Evolutionary conservation across 2,329 filamentous ascomycete genomes (phyloP).

Genomic region (Neofusicoccum ribis): DNA sequence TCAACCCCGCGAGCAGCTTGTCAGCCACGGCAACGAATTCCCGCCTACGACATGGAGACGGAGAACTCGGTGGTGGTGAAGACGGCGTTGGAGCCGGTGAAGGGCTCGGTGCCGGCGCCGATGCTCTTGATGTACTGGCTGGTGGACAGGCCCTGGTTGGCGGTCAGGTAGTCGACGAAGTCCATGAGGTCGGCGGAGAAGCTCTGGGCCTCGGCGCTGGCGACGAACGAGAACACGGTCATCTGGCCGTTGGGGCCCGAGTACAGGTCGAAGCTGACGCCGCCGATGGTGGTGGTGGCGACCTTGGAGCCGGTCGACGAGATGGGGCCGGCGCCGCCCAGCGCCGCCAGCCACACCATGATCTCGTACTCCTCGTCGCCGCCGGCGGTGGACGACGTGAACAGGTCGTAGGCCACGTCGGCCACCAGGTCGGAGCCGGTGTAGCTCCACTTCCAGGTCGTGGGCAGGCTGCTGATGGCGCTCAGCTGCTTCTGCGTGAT

Average conservation of each 20-base stretch:
- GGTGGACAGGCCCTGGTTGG: constrained; percentile 48
- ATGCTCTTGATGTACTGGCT: constrained; percentile 57
- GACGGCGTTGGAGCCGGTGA: constrained; percentile 51
- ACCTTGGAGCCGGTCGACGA: constrained; percentile 56
- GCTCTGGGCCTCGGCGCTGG: constrained; percentile 46
- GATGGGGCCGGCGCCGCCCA: constrained; percentile 61
- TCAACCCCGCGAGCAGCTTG: neutral
- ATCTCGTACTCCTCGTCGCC: constrained; percentile 59
- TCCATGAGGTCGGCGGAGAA: constrained; percentile 59
- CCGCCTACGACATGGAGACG: constrained; percentile 21
- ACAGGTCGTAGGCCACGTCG: constrained; percentile 64
- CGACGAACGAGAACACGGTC: constrained; percentile 63
- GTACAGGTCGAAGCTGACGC: constrained; percentile 59
- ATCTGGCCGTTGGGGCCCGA: constrained; percentile 61
- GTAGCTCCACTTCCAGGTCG: constrained; percentile 53
- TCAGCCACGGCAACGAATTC: no score
- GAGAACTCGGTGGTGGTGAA: constrained; percentile 45
- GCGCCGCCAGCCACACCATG: constrained; percentile 65
- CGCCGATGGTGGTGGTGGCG: constrained; percentile 56
- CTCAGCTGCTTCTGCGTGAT: constrained; percentile 34
- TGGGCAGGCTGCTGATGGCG: constrained; percentile 43
- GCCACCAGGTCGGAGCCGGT: constrained; percentile 51
- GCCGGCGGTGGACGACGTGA: constrained; percentile 53
- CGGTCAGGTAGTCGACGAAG: constrained; percentile 59
- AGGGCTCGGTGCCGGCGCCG: constrained; percentile 59